Percentiles rank a stretch among this genome's conserved stretches.
phyloP scores from a whole-genome alignment of 495 filamentous ascomycete species.

The Hypoxylon intermedium region DNA sequence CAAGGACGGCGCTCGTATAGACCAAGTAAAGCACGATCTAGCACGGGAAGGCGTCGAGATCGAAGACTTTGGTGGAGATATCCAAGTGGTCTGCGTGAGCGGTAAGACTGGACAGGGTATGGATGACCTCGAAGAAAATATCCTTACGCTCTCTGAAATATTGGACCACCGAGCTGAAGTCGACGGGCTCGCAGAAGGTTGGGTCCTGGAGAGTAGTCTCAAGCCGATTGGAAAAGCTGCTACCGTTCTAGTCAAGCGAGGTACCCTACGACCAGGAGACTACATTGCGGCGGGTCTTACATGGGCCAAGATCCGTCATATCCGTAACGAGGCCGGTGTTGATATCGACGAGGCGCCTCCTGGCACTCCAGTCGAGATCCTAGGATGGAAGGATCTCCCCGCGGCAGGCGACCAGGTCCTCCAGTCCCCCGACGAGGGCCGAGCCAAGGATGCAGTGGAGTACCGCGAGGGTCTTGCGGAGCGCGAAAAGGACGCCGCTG shows the following conservation, averaged over 20 bases:
- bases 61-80: slow-evolving; percentile 94
- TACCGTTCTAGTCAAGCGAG: slow-evolving; percentile 85
- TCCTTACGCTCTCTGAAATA: slow-evolving; percentile 81
- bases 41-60: slow-evolving; percentile 85
- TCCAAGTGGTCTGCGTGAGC: slow-evolving; percentile 87
- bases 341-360: slow-evolving; percentile 77
- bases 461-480: slow-evolving; percentile 68
- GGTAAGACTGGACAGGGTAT: slow-evolving; percentile 95
- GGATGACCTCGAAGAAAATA: slow-evolving; percentile 88
- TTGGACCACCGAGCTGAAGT: slow-evolving; percentile 85
- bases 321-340: slow-evolving; percentile 84
- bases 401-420: slow-evolving; percentile 87
- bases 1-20: slow-evolving; percentile 77
- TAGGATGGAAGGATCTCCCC: slow-evolving; percentile 93
- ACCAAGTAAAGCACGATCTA: slow-evolving; percentile 87
- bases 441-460: slow-evolving; percentile 79
- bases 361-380: slow-evolving; percentile 87
- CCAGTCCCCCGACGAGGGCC: slow-evolving; percentile 78
- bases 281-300: slow-evolving; percentile 86
- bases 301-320: slow-evolving; percentile 80
- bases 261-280: slow-evolving; percentile 82
- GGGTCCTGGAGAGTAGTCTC: slow-evolving; percentile 92
- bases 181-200: slow-evolving; percentile 83
- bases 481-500: slow-evolving; percentile 53
- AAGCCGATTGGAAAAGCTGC: slow-evolving; percentile 87